Conservation (phyloP, 768 basidiomycete species). For the Sarcodon aspratus region DNA sequence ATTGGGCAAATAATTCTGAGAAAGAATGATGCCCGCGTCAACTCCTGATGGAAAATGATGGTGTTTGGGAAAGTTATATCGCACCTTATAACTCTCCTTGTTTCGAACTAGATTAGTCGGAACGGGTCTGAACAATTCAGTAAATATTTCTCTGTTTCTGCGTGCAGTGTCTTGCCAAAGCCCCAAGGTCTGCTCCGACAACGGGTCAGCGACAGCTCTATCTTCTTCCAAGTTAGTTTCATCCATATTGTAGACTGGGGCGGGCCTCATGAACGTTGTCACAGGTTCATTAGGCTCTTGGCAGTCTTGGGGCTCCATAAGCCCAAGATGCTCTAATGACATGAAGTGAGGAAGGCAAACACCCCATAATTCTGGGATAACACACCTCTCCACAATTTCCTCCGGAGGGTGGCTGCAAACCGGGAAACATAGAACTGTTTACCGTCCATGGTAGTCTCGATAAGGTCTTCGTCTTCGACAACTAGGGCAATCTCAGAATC, state of each 20-base stretch:
- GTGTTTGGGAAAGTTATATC: slow-evolving; percentile 9
- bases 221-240: slow-evolving; percentile 52
- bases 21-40: not conserved
- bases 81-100: slow-evolving; percentile 71
- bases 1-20: slow-evolving; percentile 65
- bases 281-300: slow-evolving; percentile 27
- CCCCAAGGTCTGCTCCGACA: slow-evolving; percentile 44
- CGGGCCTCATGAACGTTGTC: slow-evolving; percentile 65
- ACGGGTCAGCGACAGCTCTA: slow-evolving; percentile 63
- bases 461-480: slow-evolving; percentile 77
- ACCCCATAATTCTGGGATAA: not conserved
- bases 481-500: slow-evolving; percentile 93
- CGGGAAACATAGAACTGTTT: slow-evolving; percentile 57
- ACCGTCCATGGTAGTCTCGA: slow-evolving; percentile 73
- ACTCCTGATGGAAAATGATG: not conserved
- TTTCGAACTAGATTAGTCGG: slow-evolving; percentile 73
- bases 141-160: slow-evolving; percentile 76
- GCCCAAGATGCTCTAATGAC: slow-evolving; percentile 69
- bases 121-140: slow-evolving; percentile 78
- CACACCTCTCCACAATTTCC: slow-evolving; percentile 72
- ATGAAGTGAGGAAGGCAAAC: slow-evolving; percentile 2
- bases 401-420: slow-evolving; percentile 76
- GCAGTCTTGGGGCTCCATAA: slow-evolving; percentile 64
- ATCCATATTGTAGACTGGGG: slow-evolving; percentile 59
- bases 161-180: slow-evolving; percentile 65